Conservation (phyloP, 1,284 basidiomycete species). For the Taiwanofungus camphoratus region DNA sequence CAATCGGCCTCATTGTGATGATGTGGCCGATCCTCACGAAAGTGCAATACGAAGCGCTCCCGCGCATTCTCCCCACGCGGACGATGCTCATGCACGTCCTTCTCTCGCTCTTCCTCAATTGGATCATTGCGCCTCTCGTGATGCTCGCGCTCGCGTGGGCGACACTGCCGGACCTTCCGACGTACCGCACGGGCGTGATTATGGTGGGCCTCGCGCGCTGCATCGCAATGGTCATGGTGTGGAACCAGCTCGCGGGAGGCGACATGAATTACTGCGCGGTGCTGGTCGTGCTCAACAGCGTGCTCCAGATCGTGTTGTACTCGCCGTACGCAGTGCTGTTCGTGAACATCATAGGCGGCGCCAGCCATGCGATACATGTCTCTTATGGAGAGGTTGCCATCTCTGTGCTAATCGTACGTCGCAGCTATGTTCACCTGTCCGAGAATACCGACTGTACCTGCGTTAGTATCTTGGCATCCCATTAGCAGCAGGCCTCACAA, state of each 20-base stretch:
- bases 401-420: conserved; percentile 64
- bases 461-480: conserved; percentile 69
- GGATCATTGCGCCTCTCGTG: conserved; percentile 75
- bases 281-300: conserved; percentile 55
- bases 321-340: conserved; percentile 75
- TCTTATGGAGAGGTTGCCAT: conserved; percentile 69
- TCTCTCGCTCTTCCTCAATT: conserved; percentile 74
- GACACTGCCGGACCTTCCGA: conserved; percentile 72
- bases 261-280: conserved; percentile 77
- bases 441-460: not conserved
- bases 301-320: conserved; percentile 75
- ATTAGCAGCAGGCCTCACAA: conserved; percentile 61
- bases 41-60: conserved; percentile 74
- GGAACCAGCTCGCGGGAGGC: conserved; percentile 77
- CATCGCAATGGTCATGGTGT: conserved; percentile 82
- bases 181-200: conserved; percentile 52
- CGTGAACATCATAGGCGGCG: conserved; percentile 63
- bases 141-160: conserved; percentile 87
- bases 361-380: conserved; percentile 39
- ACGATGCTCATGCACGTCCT: conserved; percentile 67
- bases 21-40: conserved; percentile 86
- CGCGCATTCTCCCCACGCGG: conserved; percentile 48
- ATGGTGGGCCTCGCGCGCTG: conserved; percentile 55
- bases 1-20: conserved; percentile 79
- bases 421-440: not conserved